Evolutionary conservation across 176 grass and related monocot species (phyloP).

Genomic region (Typha latifolia): DNA sequence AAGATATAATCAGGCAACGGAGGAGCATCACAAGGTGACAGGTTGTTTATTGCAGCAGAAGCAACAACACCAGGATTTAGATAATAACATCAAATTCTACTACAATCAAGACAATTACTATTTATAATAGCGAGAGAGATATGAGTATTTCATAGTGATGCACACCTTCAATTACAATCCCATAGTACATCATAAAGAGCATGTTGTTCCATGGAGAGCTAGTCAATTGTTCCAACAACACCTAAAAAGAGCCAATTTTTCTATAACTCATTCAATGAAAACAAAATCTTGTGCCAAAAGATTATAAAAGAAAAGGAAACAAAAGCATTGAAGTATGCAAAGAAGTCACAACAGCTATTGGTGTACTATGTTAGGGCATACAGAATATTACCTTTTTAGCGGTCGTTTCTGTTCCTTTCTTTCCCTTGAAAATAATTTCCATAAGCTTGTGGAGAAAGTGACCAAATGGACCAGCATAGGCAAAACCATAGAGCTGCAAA

Average conservation of each 20-base stretch:
- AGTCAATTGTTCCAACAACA: constrained; percentile 37
- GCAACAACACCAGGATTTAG: no score
- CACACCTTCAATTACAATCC: constrained; percentile 36
- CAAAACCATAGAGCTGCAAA: constrained; percentile 35
- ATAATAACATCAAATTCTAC: constrained; percentile 1
- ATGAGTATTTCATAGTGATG: background rate
- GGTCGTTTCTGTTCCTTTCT: constrained; percentile 28
- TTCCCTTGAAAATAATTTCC: constrained; percentile 37
- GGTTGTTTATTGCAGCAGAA: no score
- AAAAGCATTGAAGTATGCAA: no score
- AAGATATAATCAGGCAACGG: no score
- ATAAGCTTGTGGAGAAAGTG: constrained; percentile 44
- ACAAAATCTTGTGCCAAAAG: background rate
- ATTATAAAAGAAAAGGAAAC: no score
- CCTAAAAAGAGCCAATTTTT: constrained; percentile 15
- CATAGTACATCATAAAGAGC: constrained; percentile 38
- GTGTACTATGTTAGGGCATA: background rate
- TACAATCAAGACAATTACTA: background rate
- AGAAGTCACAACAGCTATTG: background rate
- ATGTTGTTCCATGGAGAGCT: constrained; percentile 35
- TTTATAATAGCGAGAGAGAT: background rate
- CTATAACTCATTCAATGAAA: background rate
- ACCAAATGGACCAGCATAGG: constrained; percentile 36
- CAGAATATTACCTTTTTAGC: constrained; percentile 32
- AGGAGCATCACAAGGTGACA: no score